Percentiles rank a stretch among this genome's conserved stretches.
phyloP scores from a whole-genome alignment of 2,329 filamentous ascomycete genomes.

The Decorospora gaudefroyi region DNA sequence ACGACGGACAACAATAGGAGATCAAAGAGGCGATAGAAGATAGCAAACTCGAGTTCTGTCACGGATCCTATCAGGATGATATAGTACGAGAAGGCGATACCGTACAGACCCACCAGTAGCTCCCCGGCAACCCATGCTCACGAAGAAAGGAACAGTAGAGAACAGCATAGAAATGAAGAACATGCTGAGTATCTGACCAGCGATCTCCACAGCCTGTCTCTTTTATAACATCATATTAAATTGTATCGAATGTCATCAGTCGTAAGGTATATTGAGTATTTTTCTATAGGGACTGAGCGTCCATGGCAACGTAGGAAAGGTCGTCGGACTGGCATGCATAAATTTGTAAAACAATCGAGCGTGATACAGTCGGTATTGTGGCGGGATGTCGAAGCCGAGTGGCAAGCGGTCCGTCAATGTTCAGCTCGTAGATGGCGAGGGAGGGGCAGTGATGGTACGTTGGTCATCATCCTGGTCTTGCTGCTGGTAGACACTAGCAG shows the following conservation, averaged over 20 bases:
- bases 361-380: conserved; percentile 12
- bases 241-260: conserved; percentile 25
- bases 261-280: conserved; percentile 18
- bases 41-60: conserved; percentile 12
- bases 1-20: neutral
- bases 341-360: conserved; percentile 24
- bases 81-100: conserved; percentile 21
- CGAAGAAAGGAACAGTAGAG: conserved; percentile 20
- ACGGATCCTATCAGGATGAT: conserved; percentile 20
- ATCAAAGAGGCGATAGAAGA: neutral
- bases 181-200: conserved; percentile 17
- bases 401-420: conserved; percentile 3
- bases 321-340: conserved; percentile 16
- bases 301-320: conserved; percentile 2
- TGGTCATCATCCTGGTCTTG: conserved; percentile 40
- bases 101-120: conserved; percentile 26
- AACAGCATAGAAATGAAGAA: conserved; percentile 18
- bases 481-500: conserved; percentile 31
- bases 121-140: conserved; percentile 24
- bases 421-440: conserved; percentile 42
- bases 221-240: conserved; percentile 16
- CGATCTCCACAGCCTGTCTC: conserved; percentile 13
- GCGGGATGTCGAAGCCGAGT: conserved; percentile 4
- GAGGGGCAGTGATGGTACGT: conserved; percentile 45
- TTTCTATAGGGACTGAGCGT: conserved; percentile 1